Conservation (phyloP, 2,329 filamentous ascomycete genomes). For the Stagonosporopsis vannaccii region DNA sequence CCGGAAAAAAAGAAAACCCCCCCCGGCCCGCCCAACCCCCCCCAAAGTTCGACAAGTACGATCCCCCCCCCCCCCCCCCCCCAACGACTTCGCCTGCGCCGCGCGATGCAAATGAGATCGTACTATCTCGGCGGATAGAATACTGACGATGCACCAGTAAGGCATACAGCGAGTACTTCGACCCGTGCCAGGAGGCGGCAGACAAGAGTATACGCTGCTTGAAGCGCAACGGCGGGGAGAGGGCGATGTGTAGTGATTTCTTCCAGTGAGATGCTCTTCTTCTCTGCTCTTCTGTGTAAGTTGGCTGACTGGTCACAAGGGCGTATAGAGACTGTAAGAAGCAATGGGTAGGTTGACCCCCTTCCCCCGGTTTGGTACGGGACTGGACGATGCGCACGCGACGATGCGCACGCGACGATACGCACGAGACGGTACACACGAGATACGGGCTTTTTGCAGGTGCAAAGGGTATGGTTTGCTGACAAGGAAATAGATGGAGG, state of each 20-base stretch:
- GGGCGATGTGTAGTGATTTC: constrained; percentile 90
- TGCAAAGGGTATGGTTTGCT: not conserved
- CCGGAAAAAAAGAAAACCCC: constrained; percentile 13
- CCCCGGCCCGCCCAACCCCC: constrained; percentile 41
- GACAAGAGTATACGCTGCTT: constrained; percentile 85
- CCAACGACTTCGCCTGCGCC: too few relatives aligned
- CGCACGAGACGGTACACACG: not conserved
- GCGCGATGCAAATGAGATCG: too few relatives aligned
- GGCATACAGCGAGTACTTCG: constrained; percentile 85
- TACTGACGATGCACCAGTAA: constrained; percentile 69
- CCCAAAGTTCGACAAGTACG: constrained; percentile 51
- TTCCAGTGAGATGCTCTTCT: constrained; percentile 73
- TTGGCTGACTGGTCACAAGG: constrained; percentile 59
- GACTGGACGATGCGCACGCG: not conserved
- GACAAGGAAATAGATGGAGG: constrained; percentile 25
- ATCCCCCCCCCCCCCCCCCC: not conserved
- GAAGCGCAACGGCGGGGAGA: constrained; percentile 85
- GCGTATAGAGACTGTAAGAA: constrained; percentile 96
- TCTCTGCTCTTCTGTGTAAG: not conserved
- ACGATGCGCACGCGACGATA: not conserved
- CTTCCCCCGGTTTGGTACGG: too few relatives aligned
- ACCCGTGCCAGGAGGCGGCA: constrained; percentile 94
- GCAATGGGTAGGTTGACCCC: constrained; percentile 73
- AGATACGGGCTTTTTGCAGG: not conserved
- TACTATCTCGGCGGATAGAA: too few relatives aligned